These are phyloP conservation scores for Cryptococcus sp. DNA, from an alignment of 1,284 basidiomycete genomes.

Conservation along the genomic window DNA sequence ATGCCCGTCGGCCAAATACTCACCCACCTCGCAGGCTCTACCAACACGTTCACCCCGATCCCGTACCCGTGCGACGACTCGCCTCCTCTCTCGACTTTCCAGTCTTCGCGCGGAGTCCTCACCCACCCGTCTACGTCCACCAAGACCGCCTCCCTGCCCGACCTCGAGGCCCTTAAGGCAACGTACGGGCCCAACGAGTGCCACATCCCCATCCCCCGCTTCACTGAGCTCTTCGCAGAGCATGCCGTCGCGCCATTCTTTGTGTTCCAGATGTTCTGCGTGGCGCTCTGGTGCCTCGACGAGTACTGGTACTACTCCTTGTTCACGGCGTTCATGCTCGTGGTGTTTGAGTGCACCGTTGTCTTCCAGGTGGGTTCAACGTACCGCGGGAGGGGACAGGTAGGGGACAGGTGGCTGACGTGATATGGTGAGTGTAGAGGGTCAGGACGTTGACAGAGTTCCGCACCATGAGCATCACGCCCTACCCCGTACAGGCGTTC, in stretches of 20 bases:
- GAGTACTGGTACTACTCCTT: slow-evolving; percentile 98
- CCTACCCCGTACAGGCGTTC: slow-evolving; percentile 76
- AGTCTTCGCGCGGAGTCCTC: slow-evolving; percentile 55
- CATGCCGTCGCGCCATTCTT: slow-evolving; percentile 94
- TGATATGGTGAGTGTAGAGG: slow-evolving; percentile 56
- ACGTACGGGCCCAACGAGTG: slow-evolving; percentile 90
- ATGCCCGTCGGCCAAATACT: neutral
- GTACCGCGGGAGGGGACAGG: neutral
- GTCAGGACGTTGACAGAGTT: slow-evolving; percentile 87
- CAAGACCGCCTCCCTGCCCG: slow-evolving; percentile 28
- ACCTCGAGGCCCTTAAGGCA: slow-evolving; percentile 53
- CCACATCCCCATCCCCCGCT: slow-evolving; percentile 90
- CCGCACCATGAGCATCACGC: slow-evolving; percentile 87
- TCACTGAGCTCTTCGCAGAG: slow-evolving; percentile 80
- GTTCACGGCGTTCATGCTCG: slow-evolving; percentile 94
- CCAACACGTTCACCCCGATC: slow-evolving; percentile 72
- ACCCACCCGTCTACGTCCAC: slow-evolving; percentile 39
- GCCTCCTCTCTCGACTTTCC: slow-evolving; percentile 70
- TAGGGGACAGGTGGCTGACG: neutral
- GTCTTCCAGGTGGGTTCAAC: slow-evolving; percentile 76
- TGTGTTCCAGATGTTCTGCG: slow-evolving; percentile 94
- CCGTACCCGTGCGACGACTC: slow-evolving; percentile 81
- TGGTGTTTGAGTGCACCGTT: slow-evolving; percentile 95
- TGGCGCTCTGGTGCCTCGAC: slow-evolving; percentile 90
- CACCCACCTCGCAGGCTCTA: slow-evolving; percentile 39